Evolutionary conservation across 2,329 filamentous ascomycete genomes (phyloP), one percentile per base, ranked within the genome.

Genomic region (Nemania abortiva): DNA sequence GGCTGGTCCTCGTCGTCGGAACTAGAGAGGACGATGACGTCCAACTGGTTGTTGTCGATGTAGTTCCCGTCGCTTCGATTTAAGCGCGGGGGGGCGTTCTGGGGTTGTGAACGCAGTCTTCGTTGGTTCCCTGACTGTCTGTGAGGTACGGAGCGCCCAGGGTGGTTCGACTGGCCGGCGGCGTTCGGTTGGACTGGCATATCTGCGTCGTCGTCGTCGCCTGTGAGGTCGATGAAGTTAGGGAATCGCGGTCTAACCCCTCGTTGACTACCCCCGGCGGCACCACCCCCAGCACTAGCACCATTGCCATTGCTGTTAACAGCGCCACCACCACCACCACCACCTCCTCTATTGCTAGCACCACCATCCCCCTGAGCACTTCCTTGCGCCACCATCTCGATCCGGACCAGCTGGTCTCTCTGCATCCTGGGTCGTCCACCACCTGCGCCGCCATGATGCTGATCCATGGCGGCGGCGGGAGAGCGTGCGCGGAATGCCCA

Each of bases 41-140:
- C 15, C 24, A 27, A 27, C 24, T 27, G 24, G 24, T 67, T 70
- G 49, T 65, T 52, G 27, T 68, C 70, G 34, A 77, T 70, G 68
- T 79, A 78, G 52, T 70, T 75, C 34, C 72, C 73, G 62, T 79
- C 77, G 55, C 75, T 79, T 18, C 77, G 74, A 22, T 75, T 73
- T 10, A 79, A 49, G 39, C 73, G 73, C 0, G 77, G 77, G 18
- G 76, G 75, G 2, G 67, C 68, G 47, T 70, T 72, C 56, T 71
- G 71, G 20, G 70, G 69, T 7, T 75, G 74, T 5, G 73, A 73
- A 13, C 65, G 73, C 29, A 69, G 72, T 53, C 75, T 66, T 20
- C 75, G 75, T 15, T 57, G 54, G 47, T 75, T 77, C n/a, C 71
- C 72, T 1, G 70, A 69, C 22, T 29, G 66, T 54, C 65, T 39